Evolutionary conservation across 2,329 filamentous ascomycete genomes (phyloP).

Genomic region (Scedosporium dehoogii): DNA sequence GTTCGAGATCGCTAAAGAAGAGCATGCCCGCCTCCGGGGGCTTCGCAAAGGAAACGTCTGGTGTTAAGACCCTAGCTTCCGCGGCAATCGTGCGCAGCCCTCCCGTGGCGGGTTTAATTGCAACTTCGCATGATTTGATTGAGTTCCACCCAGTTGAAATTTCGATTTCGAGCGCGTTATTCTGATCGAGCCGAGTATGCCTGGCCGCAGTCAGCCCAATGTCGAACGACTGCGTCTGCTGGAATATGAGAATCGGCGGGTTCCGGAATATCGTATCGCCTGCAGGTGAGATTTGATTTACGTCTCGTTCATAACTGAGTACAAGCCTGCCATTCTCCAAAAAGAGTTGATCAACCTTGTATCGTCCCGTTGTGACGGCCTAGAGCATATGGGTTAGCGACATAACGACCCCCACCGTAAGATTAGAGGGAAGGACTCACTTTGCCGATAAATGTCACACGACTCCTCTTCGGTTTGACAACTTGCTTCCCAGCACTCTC

Average conservation of each 20-base stretch:
- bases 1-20: slow-evolving; percentile 34
- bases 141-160: slow-evolving; percentile 68
- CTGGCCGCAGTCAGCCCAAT: slow-evolving; percentile 57
- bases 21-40: slow-evolving; percentile 45
- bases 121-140: slow-evolving; percentile 47
- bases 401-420: background rate
- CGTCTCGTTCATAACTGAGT: slow-evolving; percentile 55
- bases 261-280: slow-evolving; percentile 43
- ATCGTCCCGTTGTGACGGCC: slow-evolving; percentile 61
- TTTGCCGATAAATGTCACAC: slow-evolving; percentile 24
- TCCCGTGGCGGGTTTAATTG: slow-evolving; percentile 54
- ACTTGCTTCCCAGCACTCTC: slow-evolving; percentile 26
- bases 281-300: slow-evolving; percentile 34
- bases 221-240: slow-evolving; percentile 58
- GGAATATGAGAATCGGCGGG: slow-evolving; percentile 63
- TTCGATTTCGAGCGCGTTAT: slow-evolving; percentile 66
- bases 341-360: slow-evolving; percentile 62
- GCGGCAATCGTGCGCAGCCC: slow-evolving; percentile 54
- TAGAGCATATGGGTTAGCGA: slow-evolving; percentile 26
- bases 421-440: slow-evolving; percentile 10
- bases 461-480: slow-evolving; percentile 41
- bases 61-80: slow-evolving; percentile 42
- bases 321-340: slow-evolving; percentile 54
- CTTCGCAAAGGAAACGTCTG: slow-evolving; percentile 29
- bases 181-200: slow-evolving; percentile 68